phyloP scores from a whole-genome alignment of 164 flowering plant genomes.

The Berberis vulgaris region DNA sequence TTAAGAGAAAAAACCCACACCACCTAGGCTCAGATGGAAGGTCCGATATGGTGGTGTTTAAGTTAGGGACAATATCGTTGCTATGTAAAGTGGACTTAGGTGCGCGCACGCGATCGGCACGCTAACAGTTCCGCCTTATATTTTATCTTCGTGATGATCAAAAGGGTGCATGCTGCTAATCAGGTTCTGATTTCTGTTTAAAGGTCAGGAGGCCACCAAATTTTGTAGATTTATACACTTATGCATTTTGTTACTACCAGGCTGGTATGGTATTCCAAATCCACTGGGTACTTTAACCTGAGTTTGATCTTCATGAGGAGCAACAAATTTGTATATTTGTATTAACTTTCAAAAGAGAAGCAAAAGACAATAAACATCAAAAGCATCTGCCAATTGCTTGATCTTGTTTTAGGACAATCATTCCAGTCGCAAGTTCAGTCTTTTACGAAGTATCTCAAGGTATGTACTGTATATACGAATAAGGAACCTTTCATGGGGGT shows the following conservation, averaged over 20 bases:
- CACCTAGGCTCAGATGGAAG: too few relatives aligned
- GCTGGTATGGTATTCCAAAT: conserved; percentile 42
- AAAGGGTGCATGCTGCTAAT: conserved; percentile 5
- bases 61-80: too few relatives aligned
- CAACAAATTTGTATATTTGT: neutral
- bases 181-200: conserved; percentile 2
- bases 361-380: conserved; percentile 84
- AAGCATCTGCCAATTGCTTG: conserved; percentile 65
- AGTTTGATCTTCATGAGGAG: neutral
- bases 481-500: neutral
- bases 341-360: conserved; percentile 59
- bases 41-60: too few relatives aligned
- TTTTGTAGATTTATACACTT: conserved; percentile 70
- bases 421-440: conserved; percentile 51
- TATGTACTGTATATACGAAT: conserved; percentile 11
- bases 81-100: too few relatives aligned
- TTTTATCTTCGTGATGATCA: neutral
- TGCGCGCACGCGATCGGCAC: too few relatives aligned
- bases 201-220: conserved; percentile 65
- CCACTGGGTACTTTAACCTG: neutral
- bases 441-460: conserved; percentile 63
- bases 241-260: conserved; percentile 68
- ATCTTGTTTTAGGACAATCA: conserved; percentile 64
- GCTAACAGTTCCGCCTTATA: neutral
- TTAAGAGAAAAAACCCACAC: too few relatives aligned